These are phyloP conservation scores for Coniferiporia weirii DNA, from an alignment of 1,284 basidiomycete species.

Conservation along the genomic window DNA sequence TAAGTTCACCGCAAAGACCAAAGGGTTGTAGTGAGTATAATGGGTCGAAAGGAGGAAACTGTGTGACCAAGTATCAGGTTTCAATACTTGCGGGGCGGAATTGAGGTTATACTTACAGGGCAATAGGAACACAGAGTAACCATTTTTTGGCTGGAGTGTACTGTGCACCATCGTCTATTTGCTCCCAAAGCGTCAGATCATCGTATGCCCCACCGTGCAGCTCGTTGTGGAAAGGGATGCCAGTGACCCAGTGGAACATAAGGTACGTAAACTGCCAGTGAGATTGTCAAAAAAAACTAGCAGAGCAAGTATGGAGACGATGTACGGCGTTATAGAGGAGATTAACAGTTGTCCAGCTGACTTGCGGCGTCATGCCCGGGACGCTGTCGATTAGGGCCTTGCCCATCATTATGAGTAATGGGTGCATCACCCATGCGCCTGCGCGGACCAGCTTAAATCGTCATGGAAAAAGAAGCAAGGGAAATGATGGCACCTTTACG, in stretches of 20 bases:
- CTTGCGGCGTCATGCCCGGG: constrained; percentile 90
- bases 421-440: constrained; percentile 98
- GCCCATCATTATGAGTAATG: constrained; percentile 85
- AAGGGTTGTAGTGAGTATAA: constrained; percentile 94
- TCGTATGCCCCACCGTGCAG: constrained; percentile 92
- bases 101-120: constrained; percentile 62
- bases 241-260: constrained; percentile 99
- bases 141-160: constrained; percentile 99
- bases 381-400: constrained; percentile 94
- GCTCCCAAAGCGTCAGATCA: constrained; percentile 97
- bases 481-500: constrained; percentile 71
- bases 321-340: constrained; percentile 87
- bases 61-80: constrained; percentile 9
- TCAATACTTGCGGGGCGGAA: not conserved
- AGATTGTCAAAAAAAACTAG: constrained; percentile 4
- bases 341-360: constrained; percentile 96
- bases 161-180: constrained; percentile 98
- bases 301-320: constrained; percentile 19
- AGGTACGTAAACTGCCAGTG: constrained; percentile 79
- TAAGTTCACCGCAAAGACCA: constrained; percentile 90
- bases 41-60: constrained; percentile 97
- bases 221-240: constrained; percentile 91
- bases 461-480: not conserved
- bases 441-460: not conserved
- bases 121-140: constrained; percentile 88